phyloP scores from a whole-genome alignment of 768 basidiomycete species.

The Lepiota brunneoincarnata region DNA sequence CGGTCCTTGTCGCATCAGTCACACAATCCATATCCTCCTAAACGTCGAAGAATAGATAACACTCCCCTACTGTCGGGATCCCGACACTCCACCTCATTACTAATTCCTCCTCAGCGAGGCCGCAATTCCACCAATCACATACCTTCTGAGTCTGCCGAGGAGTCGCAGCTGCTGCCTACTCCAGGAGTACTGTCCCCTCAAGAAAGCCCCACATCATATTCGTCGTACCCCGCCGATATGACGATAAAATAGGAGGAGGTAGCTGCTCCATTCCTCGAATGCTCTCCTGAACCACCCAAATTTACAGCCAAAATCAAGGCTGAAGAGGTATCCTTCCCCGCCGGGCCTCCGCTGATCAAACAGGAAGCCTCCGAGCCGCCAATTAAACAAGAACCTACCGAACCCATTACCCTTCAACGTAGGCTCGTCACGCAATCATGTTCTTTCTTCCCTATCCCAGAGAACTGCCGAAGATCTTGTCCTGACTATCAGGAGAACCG shows the following conservation, averaged over 20 bases:
- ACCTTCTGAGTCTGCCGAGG: too few species aligned
- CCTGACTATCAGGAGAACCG: slow-evolving; percentile 10
- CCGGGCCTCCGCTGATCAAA: not conserved
- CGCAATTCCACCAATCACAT: too few species aligned
- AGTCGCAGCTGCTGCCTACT: too few species aligned
- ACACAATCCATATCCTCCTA: not conserved
- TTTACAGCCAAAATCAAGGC: not conserved
- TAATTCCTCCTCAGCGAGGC: too few species aligned
- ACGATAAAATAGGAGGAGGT: not conserved
- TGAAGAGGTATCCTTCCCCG: not conserved
- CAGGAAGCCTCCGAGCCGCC: not conserved
- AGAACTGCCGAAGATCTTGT: not conserved
- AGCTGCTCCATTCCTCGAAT: not conserved
- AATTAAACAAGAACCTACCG: slow-evolving; percentile 5
- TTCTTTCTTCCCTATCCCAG: slow-evolving; percentile 10
- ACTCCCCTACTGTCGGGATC: too few species aligned
- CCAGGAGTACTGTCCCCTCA: too few species aligned
- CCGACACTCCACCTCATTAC: too few species aligned
- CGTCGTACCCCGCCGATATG: too few species aligned
- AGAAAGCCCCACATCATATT: too few species aligned
- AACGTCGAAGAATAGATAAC: not conserved
- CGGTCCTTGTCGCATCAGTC: not conserved
- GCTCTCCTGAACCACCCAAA: not conserved
- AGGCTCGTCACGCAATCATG: slow-evolving; percentile 9
- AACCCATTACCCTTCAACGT: not conserved